Base-by-base conservation (phyloP, 257 asterid species). In the Apocynum venetum region DNA sequence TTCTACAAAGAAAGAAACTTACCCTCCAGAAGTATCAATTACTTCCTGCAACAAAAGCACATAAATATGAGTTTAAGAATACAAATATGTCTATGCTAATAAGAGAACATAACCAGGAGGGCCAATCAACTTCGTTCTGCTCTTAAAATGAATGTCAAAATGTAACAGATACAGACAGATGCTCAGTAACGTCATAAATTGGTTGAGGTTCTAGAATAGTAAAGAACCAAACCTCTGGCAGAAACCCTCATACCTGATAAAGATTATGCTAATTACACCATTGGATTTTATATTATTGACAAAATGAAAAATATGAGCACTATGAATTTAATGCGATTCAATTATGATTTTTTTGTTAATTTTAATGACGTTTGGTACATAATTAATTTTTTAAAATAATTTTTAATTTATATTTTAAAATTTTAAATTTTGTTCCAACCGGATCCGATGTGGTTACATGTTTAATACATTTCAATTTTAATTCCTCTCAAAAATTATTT, bases 21-120 rank as follows among this genome's bases (percentile, higher is more conserved):
- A 91, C 98, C 97, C 97, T 4, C 94, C 97, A 66, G 98, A 94
- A 8, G 89, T 88, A 86, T 94, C 98, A 43, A 84, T 79, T 48
- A 94, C 97, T 67, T 88, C 96, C 97, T 94, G 96, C 68, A 82
- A 73, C 63, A 8, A 49, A 56, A 55, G 41, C 64, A 53, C 12
- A 64, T 36, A 20, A 41, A 69, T n/a, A n/a, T 65, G 35, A 64
- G 68, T 69, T 63, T 25, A 56, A 46, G 59, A 53, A 71, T 43
- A 72, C 46, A 25, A 66, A 9, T 11, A 61, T 61, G 31, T 25
- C 31, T 25, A 25, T 25, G 31, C 43, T 35, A 1, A 61, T 10
- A 31, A 31, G 20, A 63, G 8, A 36, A 64, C 5, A 65, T 1
- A 65, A 35, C 1, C 2, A 63, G 43, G 6, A 63, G 57, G 35